Conservation (phyloP, 805 yeast species). For the Saccharomycopsis synnaedendra region DNA sequence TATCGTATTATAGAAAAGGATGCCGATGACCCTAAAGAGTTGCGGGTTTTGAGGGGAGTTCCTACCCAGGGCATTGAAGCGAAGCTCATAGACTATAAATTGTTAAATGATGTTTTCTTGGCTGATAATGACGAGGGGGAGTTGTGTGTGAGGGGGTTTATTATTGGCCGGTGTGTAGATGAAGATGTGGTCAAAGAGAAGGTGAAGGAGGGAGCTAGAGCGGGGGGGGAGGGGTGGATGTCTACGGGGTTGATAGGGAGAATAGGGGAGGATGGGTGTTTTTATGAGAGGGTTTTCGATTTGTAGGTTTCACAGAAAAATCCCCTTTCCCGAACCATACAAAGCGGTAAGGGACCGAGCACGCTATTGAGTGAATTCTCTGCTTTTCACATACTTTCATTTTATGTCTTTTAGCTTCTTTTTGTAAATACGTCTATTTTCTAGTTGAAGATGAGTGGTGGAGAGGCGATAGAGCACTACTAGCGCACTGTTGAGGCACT, state of each 20-base stretch:
- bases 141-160: constrained; percentile 16
- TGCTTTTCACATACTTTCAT: background rate
- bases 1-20: constrained; percentile 9
- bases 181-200: constrained; percentile 5
- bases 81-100: constrained; percentile 13
- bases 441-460: too few relatives aligned
- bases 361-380: background rate
- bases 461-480: too few relatives aligned
- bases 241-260: constrained; percentile 16
- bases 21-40: background rate
- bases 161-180: constrained; percentile 12
- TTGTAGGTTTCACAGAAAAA: background rate
- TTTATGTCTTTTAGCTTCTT: too few relatives aligned
- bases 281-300: constrained; percentile 14
- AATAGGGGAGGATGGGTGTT: constrained; percentile 16
- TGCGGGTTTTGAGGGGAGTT: constrained; percentile 8
- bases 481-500: too few relatives aligned
- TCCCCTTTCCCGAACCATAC: too few relatives aligned
- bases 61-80: constrained; percentile 13
- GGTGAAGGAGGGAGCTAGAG: constrained; percentile 8
- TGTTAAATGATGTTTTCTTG: constrained; percentile 7
- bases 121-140: constrained; percentile 15
- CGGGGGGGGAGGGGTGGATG: constrained; percentile 17
- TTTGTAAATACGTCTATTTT: too few relatives aligned
- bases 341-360: background rate